phyloP scores from a whole-genome alignment of 164 flowering plant species.

The Magnolia changhungtana region DNA sequence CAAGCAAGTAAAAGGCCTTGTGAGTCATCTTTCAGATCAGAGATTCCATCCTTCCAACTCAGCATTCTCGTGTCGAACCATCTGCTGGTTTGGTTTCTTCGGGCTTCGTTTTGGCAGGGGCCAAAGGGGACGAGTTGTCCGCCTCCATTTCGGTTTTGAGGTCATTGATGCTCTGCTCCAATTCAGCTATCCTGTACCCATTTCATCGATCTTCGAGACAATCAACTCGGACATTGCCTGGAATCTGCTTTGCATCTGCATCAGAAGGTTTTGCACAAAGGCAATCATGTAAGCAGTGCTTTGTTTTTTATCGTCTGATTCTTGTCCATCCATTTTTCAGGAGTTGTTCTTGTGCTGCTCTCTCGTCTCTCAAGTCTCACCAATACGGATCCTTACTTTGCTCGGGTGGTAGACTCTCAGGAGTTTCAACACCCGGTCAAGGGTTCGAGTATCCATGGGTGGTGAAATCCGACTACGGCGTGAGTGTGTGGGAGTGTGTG shows the following conservation, averaged over 20 bases:
- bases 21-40: neutral
- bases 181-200: conserved; percentile 75
- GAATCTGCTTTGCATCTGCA: conserved; percentile 68
- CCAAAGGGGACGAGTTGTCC: conserved; percentile 61
- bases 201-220: conserved; percentile 80
- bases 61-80: conserved; percentile 8
- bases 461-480: too few relatives aligned
- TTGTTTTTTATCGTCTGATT: conserved; percentile 47
- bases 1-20: neutral
- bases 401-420: too few relatives aligned
- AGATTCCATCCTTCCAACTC: neutral
- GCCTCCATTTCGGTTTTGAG: conserved; percentile 72
- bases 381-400: too few relatives aligned
- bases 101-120: conserved; percentile 12
- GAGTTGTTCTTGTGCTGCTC: conserved; percentile 8
- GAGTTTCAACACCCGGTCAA: too few relatives aligned
- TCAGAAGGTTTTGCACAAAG: conserved; percentile 42
- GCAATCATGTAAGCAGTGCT: conserved; percentile 60
- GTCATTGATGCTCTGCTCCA: conserved; percentile 89
- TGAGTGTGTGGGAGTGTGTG: too few relatives aligned
- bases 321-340: conserved; percentile 39
- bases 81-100: conserved; percentile 22
- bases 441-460: too few relatives aligned
- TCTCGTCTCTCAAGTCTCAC: too few relatives aligned
- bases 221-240: conserved; percentile 86